Evolutionary conservation across 257 asterid genomes (phyloP).

Genomic region (Fraxinus anomala): DNA sequence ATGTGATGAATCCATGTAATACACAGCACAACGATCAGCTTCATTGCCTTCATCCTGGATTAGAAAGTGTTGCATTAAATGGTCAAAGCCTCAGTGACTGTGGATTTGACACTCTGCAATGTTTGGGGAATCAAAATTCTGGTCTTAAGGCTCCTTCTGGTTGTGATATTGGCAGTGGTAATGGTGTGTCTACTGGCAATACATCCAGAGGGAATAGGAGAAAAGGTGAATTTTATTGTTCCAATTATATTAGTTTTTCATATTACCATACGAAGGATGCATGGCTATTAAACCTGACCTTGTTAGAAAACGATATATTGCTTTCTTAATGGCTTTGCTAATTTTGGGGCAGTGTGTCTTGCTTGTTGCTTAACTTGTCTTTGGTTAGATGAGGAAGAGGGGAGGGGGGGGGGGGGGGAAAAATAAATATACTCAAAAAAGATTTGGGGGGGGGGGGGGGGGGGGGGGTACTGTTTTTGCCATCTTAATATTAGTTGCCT

Average conservation of each 20-base stretch:
- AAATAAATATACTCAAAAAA: no score
- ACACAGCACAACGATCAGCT: conserved; percentile 74
- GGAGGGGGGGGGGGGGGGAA: no score
- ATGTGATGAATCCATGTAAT: conserved; percentile 80
- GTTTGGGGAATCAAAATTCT: conserved; percentile 53
- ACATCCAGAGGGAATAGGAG: conserved; percentile 47
- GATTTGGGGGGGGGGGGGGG: no score
- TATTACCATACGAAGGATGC: conserved; percentile 4
- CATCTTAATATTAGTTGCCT: not conserved
- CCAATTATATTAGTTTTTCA: not conserved
- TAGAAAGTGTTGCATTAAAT: conserved; percentile 49
- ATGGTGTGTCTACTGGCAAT: conserved; percentile 30
- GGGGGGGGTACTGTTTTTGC: not conserved
- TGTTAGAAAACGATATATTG: not conserved
- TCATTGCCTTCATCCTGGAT: conserved; percentile 74
- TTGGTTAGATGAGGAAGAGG: not conserved
- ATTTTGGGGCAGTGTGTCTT: not conserved
- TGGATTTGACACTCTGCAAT: conserved; percentile 60
- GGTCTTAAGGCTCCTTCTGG: conserved; percentile 47
- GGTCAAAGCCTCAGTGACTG: conserved; percentile 59
- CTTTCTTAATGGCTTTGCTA: conserved; percentile 20
- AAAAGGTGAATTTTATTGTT: conserved; percentile 43
- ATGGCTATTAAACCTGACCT: not conserved
- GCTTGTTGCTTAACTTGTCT: conserved; percentile 13
- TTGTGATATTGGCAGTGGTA: conserved; percentile 46